phyloP scores from a whole-genome alignment of 2,329 filamentous ascomycete species.

The Epichloe festucae region DNA sequence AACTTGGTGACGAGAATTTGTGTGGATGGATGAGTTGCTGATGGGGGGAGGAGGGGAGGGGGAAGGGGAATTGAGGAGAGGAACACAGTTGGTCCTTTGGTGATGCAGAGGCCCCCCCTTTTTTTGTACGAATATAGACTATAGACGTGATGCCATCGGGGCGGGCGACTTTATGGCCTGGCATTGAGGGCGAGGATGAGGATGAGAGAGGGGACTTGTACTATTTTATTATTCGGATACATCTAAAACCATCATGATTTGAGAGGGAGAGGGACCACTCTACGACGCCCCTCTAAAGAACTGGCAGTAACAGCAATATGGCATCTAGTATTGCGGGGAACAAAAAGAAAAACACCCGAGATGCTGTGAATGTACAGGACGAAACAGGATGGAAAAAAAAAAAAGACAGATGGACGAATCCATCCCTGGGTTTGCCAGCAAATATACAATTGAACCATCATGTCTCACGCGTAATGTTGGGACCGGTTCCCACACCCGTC shows the following conservation, averaged over 20 bases:
- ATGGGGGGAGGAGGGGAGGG: no score
- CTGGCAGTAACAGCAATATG: background rate
- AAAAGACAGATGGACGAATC: background rate
- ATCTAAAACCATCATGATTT: background rate
- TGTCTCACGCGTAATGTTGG: constrained; percentile 33
- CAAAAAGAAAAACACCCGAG: background rate
- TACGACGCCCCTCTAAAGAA: background rate
- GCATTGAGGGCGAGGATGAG: background rate
- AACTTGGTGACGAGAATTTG: no score
- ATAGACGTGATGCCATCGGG: background rate
- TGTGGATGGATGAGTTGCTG: background rate
- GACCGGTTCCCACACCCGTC: constrained; percentile 47
- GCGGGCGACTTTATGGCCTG: background rate
- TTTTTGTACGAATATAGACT: background rate
- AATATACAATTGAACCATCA: constrained; percentile 7
- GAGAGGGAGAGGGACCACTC: background rate
- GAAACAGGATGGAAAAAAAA: background rate
- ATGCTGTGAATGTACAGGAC: background rate
- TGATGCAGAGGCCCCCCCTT: background rate
- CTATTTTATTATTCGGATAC: background rate
- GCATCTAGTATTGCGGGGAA: background rate
- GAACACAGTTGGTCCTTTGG: background rate
- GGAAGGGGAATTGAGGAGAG: no score
- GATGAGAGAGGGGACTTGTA: background rate
- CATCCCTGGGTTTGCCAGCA: background rate